Percentiles rank a stretch among this genome's conserved stretches.
These are phyloP conservation scores for Leavenworthia alabamica DNA, from an alignment of 345 rosid species.

Conservation along the genomic window DNA sequence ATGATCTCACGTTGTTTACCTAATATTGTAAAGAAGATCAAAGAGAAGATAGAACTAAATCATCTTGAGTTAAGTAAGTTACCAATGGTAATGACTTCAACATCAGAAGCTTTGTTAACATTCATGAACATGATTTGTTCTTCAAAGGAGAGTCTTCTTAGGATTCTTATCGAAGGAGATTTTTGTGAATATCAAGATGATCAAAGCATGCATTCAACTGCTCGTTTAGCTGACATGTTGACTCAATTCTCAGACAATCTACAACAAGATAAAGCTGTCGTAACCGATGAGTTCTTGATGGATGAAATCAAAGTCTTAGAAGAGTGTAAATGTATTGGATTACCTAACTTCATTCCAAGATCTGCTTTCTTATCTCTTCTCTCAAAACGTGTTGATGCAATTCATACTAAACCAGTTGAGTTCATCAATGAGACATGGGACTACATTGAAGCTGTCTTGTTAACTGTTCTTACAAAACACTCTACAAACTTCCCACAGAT, in stretches of 20 bases:
- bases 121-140: slow-evolving; percentile 38
- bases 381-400: not conserved
- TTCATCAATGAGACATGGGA: slow-evolving; percentile 8
- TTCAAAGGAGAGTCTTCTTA: slow-evolving; percentile 36
- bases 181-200: slow-evolving; percentile 35
- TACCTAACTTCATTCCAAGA: not conserved
- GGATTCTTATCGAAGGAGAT: slow-evolving; percentile 35
- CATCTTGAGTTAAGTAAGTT: slow-evolving; percentile 35
- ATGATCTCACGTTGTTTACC: slow-evolving; percentile 31
- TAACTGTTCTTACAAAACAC: not conserved
- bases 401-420: not conserved
- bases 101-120: slow-evolving; percentile 29
- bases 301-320: not conserved
- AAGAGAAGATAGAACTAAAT: slow-evolving; percentile 30
- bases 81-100: slow-evolving; percentile 13
- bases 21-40: slow-evolving; percentile 23
- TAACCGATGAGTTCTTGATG: not conserved
- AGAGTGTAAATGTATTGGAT: not conserved
- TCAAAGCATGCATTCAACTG: not conserved
- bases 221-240: slow-evolving; percentile 5
- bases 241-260: not conserved
- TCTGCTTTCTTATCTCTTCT: not conserved
- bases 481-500: slow-evolving; percentile 5
- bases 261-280: not conserved
- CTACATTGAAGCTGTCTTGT: not conserved